Percentiles rank a stretch among this genome's conserved stretches.
Conservation (phyloP, 2,329 filamentous ascomycete species). For the Parasarocladium wereldwijsianum region DNA sequence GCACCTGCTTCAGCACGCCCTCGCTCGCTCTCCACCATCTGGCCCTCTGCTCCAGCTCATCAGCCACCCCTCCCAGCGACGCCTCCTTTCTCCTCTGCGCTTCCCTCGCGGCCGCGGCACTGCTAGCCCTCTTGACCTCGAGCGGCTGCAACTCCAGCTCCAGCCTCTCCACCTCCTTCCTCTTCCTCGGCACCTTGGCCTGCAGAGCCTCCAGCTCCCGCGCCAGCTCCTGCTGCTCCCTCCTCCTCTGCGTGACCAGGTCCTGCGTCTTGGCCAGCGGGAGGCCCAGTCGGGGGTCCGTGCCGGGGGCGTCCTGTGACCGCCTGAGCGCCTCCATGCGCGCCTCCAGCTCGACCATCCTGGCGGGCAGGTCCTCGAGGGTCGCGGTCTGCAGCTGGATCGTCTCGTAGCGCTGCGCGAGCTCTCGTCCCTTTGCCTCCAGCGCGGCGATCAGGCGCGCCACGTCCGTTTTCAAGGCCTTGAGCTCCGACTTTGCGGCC, state of each 20-base stretch:
- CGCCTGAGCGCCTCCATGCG: constrained; percentile 29
- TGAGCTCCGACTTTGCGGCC: constrained; percentile 58
- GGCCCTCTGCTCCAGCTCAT: constrained; percentile 62
- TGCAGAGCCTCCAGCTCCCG: constrained; percentile 49
- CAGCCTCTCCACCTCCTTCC: constrained; percentile 51
- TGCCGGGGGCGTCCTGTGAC: constrained; percentile 18
- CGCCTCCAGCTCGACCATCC: constrained; percentile 32
- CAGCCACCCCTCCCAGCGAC: constrained; percentile 48
- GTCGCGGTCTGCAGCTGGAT: constrained; percentile 32
- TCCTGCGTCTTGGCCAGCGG: constrained; percentile 42
- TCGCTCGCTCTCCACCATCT: constrained; percentile 64
- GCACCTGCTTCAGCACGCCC: constrained; percentile 42
- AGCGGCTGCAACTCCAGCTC: constrained; percentile 53
- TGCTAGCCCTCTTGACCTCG: constrained; percentile 51
- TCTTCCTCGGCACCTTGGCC: constrained; percentile 48
- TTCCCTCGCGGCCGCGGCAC: constrained; percentile 53
- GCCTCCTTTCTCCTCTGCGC: constrained; percentile 54
- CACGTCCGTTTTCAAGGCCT: constrained; percentile 68
- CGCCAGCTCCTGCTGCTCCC: constrained; percentile 40
- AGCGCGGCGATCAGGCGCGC: constrained; percentile 57
- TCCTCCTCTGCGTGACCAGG: constrained; percentile 34
- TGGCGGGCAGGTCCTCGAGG: constrained; percentile 35
- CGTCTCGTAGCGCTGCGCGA: constrained; percentile 38
- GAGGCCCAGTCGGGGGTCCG: constrained; percentile 32
- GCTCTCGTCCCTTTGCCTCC: constrained; percentile 45